Percentiles rank a stretch among this genome's conserved stretches.
Evolutionary conservation across 441 rosid genomes (phyloP).

Genomic region (Dalechampia spathulata): DNA sequence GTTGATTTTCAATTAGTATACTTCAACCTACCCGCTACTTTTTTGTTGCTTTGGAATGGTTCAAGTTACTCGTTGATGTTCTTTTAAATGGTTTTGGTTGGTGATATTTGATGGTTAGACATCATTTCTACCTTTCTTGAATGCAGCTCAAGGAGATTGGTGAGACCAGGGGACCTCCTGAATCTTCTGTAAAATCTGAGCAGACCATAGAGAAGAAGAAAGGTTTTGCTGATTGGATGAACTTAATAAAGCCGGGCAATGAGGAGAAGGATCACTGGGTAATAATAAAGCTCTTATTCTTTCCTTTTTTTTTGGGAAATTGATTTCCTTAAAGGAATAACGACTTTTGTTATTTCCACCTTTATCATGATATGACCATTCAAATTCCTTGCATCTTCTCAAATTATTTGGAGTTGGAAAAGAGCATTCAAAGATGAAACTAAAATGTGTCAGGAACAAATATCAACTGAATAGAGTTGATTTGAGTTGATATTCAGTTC

Average conservation of each 20-base stretch:
- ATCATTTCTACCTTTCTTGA: slow-evolving; percentile 1
- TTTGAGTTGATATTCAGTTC: no score
- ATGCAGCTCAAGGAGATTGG: slow-evolving; percentile 96
- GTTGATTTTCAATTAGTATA: no score
- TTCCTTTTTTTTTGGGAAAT: background rate
- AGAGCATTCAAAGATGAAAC: no score
- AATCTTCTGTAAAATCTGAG: slow-evolving; percentile 43
- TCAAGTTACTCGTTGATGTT: no score
- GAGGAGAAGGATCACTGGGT: slow-evolving; percentile 99
- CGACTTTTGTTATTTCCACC: background rate
- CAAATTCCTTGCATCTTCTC: no score
- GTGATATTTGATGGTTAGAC: background rate
- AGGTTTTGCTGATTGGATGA: slow-evolving; percentile 91
- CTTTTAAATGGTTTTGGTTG: background rate
- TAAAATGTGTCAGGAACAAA: no score
- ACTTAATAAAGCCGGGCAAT: slow-evolving; percentile 71
- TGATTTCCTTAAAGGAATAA: background rate
- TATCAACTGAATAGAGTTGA: no score
- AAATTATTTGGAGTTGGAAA: no score
- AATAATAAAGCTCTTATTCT: background rate
- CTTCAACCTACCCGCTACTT: no score
- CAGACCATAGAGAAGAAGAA: slow-evolving; percentile 67
- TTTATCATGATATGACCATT: background rate
- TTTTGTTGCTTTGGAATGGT: no score
- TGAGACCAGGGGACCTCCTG: slow-evolving; percentile 60